Evolutionary conservation across 2,329 filamentous ascomycete species (phyloP), one percentile per base, ranked within the genome.

Genomic region (Rosellinia necatrix): DNA sequence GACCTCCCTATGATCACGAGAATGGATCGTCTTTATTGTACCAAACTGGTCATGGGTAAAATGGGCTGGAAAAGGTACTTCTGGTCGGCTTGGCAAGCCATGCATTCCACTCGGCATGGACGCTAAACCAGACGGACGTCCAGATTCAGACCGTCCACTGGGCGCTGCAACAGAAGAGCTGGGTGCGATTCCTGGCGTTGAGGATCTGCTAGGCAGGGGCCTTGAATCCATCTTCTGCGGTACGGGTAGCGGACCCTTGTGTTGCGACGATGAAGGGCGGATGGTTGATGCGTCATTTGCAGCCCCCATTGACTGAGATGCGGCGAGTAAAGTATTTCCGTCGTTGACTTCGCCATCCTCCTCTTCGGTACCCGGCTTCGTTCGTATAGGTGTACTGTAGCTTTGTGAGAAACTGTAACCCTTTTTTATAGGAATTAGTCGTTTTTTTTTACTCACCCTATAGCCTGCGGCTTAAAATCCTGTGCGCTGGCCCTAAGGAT

Each of bases 311-410:
- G 56, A 24, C 37, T 65, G 65, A 37, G 55, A 43, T 21, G 47
- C 41, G 46, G 57, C 49, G 24, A 52, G 47, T 24, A 44, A 34
- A 34, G 42, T 19, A 40, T 76, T 84, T 29, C 75, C 77, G 64
- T 90, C 88, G 60, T 85, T 83, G 21, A 90, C 87, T 69, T 91
- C 88, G 17, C 88, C 88, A 66, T 91, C 88, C 69, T 91, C 88
- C 49, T 84, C 82, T 58, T 87, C 85, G 1, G 71, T 70, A 10
- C 71, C 59, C 55, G 71, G 50, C 54, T 72, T 68, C n/a, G 68
- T 61, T 44, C 74, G 70, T 22, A 58, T 60, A 12, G 65, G 44
- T 32, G 56, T 53, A 52, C 64, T 68, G 48, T 58, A 29, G 49
- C n/a, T 13, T 49, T 55, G 58, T 65, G 47, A 63, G 60, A 52